Evolutionary conservation across 805 yeast genomes (phyloP).

Genomic region (Suhomyces prunicola): DNA sequence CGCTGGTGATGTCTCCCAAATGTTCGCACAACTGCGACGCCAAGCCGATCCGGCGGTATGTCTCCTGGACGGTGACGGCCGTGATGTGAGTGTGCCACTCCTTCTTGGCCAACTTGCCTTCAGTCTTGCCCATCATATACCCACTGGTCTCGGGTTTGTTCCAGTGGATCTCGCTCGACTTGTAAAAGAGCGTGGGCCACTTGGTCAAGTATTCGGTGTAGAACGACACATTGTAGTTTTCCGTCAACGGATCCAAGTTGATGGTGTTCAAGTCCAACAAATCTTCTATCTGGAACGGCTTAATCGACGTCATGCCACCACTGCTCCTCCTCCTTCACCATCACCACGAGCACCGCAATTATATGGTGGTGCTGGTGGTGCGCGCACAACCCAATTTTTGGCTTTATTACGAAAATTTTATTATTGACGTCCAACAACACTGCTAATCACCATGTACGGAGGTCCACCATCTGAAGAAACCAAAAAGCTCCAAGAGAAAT

Average conservation of each 20-base stretch:
- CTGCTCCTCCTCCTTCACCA: not conserved
- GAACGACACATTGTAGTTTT: conserved; percentile 81
- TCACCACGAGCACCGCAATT: not conserved
- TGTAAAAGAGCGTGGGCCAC: conserved; percentile 91
- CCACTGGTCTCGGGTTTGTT: conserved; percentile 45
- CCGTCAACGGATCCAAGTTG: conserved; percentile 87
- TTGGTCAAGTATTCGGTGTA: conserved; percentile 76
- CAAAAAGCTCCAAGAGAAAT: conserved; percentile 62
- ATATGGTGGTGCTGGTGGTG: not conserved
- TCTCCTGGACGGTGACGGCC: conserved; percentile 86
- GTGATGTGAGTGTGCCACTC: conserved; percentile 98
- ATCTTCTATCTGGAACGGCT: conserved; percentile 86
- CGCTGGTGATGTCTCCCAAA: conserved; percentile 67
- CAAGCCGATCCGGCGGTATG: conserved; percentile 78
- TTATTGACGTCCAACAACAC: not conserved
- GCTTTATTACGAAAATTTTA: not conserved
- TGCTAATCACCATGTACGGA: conserved; percentile 36
- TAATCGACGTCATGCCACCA: conserved; percentile 74
- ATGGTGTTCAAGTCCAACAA: conserved; percentile 68
- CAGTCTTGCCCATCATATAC: conserved; percentile 95
- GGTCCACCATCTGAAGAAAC: conserved; percentile 63
- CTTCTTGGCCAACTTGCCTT: conserved; percentile 59
- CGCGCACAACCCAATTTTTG: not conserved
- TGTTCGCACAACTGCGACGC: conserved; percentile 78
- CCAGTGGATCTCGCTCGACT: conserved; percentile 48